phyloP scores from a whole-genome alignment of 2,329 filamentous ascomycete genomes.

The Exserohilum rostratum region DNA sequence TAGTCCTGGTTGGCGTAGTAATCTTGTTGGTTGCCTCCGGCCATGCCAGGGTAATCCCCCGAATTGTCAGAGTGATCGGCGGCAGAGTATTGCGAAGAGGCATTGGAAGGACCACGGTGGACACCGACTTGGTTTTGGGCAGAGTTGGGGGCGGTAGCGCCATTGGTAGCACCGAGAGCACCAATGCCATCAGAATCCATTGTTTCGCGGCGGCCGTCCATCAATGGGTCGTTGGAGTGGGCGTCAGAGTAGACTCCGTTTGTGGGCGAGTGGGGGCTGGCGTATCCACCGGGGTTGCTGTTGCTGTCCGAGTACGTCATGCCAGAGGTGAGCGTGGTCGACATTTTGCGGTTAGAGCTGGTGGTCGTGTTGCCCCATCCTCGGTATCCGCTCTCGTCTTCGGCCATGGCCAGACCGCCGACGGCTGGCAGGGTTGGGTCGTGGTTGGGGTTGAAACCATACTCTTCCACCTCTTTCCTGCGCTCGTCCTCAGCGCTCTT shows the following conservation, averaged over 20 bases:
- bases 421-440: slow-evolving; percentile 77
- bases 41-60: slow-evolving; percentile 58
- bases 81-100: slow-evolving; percentile 92
- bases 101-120: slow-evolving; percentile 89
- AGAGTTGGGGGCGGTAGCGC: slow-evolving; percentile 61
- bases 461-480: slow-evolving; percentile 95
- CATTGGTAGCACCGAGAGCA: slow-evolving; percentile 66
- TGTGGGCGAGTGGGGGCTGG: slow-evolving; percentile 65
- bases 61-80: slow-evolving; percentile 73
- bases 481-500: slow-evolving; percentile 86
- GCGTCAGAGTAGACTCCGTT: slow-evolving; percentile 70
- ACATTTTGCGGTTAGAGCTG: slow-evolving; percentile 74
- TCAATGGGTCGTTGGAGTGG: slow-evolving; percentile 70
- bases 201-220: slow-evolving; percentile 56
- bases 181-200: slow-evolving; percentile 81
- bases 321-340: slow-evolving; percentile 85
- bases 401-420: slow-evolving; percentile 68
- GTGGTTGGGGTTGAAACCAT: slow-evolving; percentile 96
- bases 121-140: slow-evolving; percentile 70
- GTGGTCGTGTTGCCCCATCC: slow-evolving; percentile 89
- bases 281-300: slow-evolving; percentile 61
- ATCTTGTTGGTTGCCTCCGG: slow-evolving; percentile 54
- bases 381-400: slow-evolving; percentile 80
- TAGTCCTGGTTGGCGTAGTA: slow-evolving; percentile 63
- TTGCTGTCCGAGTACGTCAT: slow-evolving; percentile 72